Conservation (phyloP, 2,329 filamentous ascomycete genomes). For the Calonectria ilicicola region DNA sequence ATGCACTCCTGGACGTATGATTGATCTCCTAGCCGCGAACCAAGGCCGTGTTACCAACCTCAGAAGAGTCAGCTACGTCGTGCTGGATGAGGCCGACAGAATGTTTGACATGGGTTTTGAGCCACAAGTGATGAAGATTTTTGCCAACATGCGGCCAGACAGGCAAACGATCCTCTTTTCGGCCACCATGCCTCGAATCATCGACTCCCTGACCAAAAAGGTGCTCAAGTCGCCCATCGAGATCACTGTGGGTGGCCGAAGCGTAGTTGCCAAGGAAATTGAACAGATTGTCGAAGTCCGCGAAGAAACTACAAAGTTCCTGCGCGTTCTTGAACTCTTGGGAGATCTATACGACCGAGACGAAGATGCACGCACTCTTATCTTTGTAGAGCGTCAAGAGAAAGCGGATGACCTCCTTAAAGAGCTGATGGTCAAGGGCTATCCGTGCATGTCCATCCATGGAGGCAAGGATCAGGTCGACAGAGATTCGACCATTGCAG, state of each 20-base stretch:
- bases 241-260: conserved; percentile 91
- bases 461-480: conserved; percentile 95
- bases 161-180: conserved; percentile 96
- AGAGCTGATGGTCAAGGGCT: conserved; percentile 85
- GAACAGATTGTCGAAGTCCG: conserved; percentile 92
- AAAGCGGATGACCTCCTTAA: conserved; percentile 85
- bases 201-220: conserved; percentile 91
- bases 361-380: conserved; percentile 88
- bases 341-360: conserved; percentile 89
- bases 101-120: conserved; percentile 99
- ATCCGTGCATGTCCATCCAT: conserved; percentile 93
- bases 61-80: conserved; percentile 89
- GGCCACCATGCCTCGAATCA: conserved; percentile 93
- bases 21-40: conserved; percentile 94
- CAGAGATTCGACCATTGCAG: conserved; percentile 89
- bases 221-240: conserved; percentile 87
- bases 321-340: conserved; percentile 85
- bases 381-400: conserved; percentile 94
- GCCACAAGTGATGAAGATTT: conserved; percentile 97
- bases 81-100: conserved; percentile 95
- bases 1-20: conserved; percentile 94
- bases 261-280: conserved; percentile 89
- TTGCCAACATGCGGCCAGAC: conserved; percentile 90
- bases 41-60: conserved; percentile 95
- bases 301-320: conserved; percentile 85